Evolutionary conservation across 2,329 filamentous ascomycete genomes (phyloP), one percentile per base, ranked within the genome.

Genomic region (Claviceps sp.): DNA sequence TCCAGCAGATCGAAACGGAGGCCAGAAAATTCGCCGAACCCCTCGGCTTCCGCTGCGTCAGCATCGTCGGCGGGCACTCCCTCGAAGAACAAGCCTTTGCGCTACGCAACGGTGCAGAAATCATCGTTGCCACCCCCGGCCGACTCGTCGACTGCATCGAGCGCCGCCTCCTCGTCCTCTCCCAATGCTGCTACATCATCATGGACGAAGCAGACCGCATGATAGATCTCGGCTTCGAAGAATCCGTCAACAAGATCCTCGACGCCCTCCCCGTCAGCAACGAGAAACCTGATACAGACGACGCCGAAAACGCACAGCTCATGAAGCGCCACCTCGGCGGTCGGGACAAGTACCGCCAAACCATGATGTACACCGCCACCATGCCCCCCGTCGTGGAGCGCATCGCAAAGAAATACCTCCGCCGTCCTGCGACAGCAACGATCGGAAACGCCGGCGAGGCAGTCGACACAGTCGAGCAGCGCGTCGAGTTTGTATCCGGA

Each of bases 311-410:
- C 63, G 75, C 86, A 0, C 74, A 78, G 52, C 81, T 84, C n/a
- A 97, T 97, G 91, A 84, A 82, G 60, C 78, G 80, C 53, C 85
- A 86, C 60, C 71, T 95, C 1, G 83, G 83, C 50, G 81, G 81
- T 17, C 81, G 82, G 58, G 85, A 89, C 61, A 79, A 86, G 22
- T 97, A 97, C 71, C 78, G 93, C 53, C 91, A 98, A 68, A 98
- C 93, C 0, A 98, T 98, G 93, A 98, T 98, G 93, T 98, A 97
- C 80, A 97, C 93, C 57, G 93, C 93, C 50, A 98, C 93, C 29
- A 98, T 98, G 93, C 90, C 93, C 1, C 72, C 86, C 0, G 81
- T 86, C 0, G 87, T 98, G 16, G 93, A 98, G 66, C 86, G 87
- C 56, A 97, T 98, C 57, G 93, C 93, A n/a, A 85, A 90, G 61